Base-by-base conservation (phyloP, 441 rosid genomes). In the Geranium incanum region DNA sequence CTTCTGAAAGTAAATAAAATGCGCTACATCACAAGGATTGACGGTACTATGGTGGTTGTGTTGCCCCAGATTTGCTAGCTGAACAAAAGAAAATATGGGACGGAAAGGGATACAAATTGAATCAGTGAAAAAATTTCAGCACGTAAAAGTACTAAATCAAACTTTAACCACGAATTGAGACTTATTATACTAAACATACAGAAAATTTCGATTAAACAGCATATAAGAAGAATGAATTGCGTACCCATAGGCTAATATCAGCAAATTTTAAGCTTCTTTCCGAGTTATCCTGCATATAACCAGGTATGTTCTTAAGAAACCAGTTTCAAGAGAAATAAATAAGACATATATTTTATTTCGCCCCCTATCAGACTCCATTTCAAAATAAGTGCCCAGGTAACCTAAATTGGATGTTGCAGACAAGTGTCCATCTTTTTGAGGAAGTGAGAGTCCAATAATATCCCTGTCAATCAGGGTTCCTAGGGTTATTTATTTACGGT, bases 181-280 rank as follows among this genome's bases (percentile, higher is more conserved):
- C 16, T 39, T 39, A 39, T n/a, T 52, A 3, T 18, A n/a, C 1
- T 5, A 57, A 18, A 57, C 1, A 57, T 5, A 18, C 9, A 5
- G 63, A 57, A 57, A 11, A 45, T 50, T 3, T 50, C 59, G 16
- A 50, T 50, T 13, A 50, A 50, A 50, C 16, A 12, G 16, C 4
- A 0, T 9, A 19, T 43, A 55, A 19, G 55, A 68, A 28, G 52
- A 66, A 45, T 50, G 67, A 66, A 57, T n/a, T 66, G 18, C 69
- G 8, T 76, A 74, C 82, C 79, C 8, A 38, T 9, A 72, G 50
- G 43, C 36, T 57, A 12, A 60, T 67, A 65, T 19, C 71, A 19
- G 33, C 74, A 39, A 9, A 62, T 71, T 75, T 88, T 83, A 94
- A 70, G 99, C 97, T 84, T 92, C 95, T 82, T 94, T 94, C 84